A percentile compares a stretch with the other conserved stretches of the same genome.
phyloP scores from a whole-genome alignment of 2,329 filamentous ascomycete species.

The Botrytis fabae region DNA sequence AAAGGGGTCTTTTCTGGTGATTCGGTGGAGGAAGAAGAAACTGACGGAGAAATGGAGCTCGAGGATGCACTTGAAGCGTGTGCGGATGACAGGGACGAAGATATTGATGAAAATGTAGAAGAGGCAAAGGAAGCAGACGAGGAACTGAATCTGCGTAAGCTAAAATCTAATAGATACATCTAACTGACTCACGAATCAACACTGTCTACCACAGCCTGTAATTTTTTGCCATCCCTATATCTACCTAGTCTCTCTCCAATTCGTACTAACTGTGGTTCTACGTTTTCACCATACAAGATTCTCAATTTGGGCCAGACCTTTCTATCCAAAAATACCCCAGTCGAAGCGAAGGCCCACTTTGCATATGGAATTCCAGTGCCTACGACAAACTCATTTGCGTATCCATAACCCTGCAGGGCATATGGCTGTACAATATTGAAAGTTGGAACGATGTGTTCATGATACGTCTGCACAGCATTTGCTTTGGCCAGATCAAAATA shows the following conservation, averaged over 20 bases:
- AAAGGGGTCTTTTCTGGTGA: slow-evolving; percentile 38
- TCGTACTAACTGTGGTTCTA: slow-evolving; percentile 90
- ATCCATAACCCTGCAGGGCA: slow-evolving; percentile 64
- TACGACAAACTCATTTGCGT: slow-evolving; percentile 65
- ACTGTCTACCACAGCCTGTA: slow-evolving; percentile 59
- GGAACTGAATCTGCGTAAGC: slow-evolving; percentile 31
- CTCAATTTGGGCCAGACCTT: slow-evolving; percentile 80
- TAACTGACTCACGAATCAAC: slow-evolving; percentile 47
- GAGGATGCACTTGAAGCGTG: slow-evolving; percentile 30
- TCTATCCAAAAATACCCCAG: slow-evolving; percentile 69
- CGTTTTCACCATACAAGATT: slow-evolving; percentile 82
- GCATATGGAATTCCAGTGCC: slow-evolving; percentile 72
- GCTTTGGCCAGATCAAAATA: slow-evolving; percentile 69
- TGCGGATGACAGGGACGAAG: slow-evolving; percentile 34
- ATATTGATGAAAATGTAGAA: slow-evolving; percentile 34
- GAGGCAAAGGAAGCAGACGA: slow-evolving; percentile 38
- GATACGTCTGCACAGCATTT: slow-evolving; percentile 66
- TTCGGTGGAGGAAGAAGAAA: slow-evolving; percentile 35
- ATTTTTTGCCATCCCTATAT: slow-evolving; percentile 62
- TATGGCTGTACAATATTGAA: slow-evolving; percentile 77
- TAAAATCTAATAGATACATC: slow-evolving; percentile 25
- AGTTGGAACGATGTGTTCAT: slow-evolving; percentile 71
- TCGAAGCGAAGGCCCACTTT: slow-evolving; percentile 68
- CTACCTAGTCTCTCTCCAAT: slow-evolving; percentile 87
- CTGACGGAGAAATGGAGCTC: slow-evolving; percentile 21